Evolutionary conservation across 495 filamentous ascomycete species (phyloP).

Genomic region (Xylaria longipes): DNA sequence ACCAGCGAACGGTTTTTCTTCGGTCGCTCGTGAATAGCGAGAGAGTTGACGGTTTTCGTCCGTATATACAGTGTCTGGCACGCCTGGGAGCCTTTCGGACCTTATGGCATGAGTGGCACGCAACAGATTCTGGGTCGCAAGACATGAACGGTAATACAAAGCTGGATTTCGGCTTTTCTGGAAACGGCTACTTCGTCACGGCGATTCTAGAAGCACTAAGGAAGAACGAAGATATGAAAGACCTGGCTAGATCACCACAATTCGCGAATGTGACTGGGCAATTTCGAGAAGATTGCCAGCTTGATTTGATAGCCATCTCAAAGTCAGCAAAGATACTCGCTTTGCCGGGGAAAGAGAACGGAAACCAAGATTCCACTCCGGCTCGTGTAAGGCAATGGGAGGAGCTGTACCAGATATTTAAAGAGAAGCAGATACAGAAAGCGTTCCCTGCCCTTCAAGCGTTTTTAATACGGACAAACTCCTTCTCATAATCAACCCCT

Average conservation of each 20-base stretch:
- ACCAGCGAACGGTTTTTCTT: conserved; percentile 14
- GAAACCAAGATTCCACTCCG: background rate
- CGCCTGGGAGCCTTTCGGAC: conserved; percentile 38
- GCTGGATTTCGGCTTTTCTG: background rate
- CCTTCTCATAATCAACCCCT: background rate
- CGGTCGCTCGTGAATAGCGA: background rate
- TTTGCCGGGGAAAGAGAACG: background rate
- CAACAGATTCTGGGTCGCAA: background rate
- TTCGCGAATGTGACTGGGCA: conserved; percentile 12
- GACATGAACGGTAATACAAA: background rate
- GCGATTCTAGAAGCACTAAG: conserved; percentile 27
- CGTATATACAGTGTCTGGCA: conserved; percentile 33
- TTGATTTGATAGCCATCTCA: conserved; percentile 32
- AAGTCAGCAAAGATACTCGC: conserved; percentile 15
- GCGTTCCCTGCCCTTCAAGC: conserved; percentile 28
- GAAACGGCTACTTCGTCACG: background rate
- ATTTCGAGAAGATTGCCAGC: conserved; percentile 26
- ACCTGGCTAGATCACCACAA: background rate
- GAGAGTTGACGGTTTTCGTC: background rate
- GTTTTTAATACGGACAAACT: conserved; percentile 11
- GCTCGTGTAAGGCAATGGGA: background rate
- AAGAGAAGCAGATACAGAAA: conserved; percentile 8
- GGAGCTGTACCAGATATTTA: conserved; percentile 24
- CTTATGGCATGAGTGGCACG: conserved; percentile 35
- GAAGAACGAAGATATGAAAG: conserved; percentile 7